Percentiles rank a stretch among this genome's conserved stretches.
Conservation (phyloP, 2,329 filamentous ascomycete genomes). For the Trichoderma koningii region DNA sequence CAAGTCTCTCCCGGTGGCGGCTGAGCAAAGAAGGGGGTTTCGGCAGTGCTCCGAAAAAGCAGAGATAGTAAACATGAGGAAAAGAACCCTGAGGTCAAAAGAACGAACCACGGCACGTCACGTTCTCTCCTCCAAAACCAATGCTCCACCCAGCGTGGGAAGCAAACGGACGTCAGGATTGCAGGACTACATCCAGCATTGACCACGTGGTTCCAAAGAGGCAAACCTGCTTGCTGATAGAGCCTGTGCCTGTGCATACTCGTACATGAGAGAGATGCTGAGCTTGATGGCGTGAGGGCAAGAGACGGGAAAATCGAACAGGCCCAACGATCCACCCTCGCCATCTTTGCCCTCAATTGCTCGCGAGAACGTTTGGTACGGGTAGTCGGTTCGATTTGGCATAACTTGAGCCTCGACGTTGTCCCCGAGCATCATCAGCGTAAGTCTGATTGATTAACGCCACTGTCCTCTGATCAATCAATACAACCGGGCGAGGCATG, state of each 20-base stretch:
- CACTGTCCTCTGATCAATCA: conserved; percentile 1
- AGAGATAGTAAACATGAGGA: not conserved
- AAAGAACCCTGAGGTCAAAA: not conserved
- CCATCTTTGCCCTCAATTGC: not conserved
- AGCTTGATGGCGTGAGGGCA: not conserved
- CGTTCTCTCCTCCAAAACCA: conserved; percentile 18
- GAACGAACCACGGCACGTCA: conserved; percentile 22
- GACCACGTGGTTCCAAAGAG: conserved; percentile 28
- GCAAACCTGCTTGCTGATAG: conserved; percentile 22
- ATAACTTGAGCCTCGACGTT: not conserved
- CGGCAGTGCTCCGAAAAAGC: conserved; percentile 5
- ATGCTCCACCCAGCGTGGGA: conserved; percentile 13
- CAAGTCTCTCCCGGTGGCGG: conserved; percentile 3
- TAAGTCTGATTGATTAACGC: conserved; percentile 11
- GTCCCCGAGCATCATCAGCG: not conserved
- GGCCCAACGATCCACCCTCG: conserved; percentile 9
- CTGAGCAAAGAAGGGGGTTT: conserved; percentile 3
- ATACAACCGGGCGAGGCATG: not conserved
- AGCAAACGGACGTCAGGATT: conserved; percentile 22
- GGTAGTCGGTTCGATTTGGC: not conserved
- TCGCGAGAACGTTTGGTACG: not conserved
- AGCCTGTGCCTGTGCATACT: conserved; percentile 3
- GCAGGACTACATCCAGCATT: conserved; percentile 21
- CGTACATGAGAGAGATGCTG: conserved; percentile 5
- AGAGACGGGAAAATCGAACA: conserved; percentile 9